phyloP scores from a whole-genome alignment of 768 basidiomycete species.

The Boletales sp. region DNA sequence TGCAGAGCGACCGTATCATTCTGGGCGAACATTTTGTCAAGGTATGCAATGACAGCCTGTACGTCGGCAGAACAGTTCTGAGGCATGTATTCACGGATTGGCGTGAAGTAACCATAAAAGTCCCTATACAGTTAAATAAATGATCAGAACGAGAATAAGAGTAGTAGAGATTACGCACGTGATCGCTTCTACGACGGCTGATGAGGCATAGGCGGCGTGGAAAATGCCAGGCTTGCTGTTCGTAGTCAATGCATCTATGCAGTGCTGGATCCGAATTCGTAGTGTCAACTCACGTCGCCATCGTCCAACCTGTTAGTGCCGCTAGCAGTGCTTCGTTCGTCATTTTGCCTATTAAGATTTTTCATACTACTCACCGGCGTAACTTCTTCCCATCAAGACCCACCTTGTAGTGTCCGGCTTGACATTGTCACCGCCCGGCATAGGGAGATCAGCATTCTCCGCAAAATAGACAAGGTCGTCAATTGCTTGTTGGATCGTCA shows the following conservation, averaged over 20 bases:
- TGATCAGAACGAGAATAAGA: neutral
- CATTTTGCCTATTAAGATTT: neutral
- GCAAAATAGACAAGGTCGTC: conserved; percentile 72
- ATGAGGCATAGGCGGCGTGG: conserved; percentile 42
- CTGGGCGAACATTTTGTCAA: conserved; percentile 54
- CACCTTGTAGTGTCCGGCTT: conserved; percentile 49
- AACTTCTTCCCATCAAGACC: conserved; percentile 42
- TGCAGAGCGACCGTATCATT: conserved; percentile 46
- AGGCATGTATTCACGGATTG: conserved; percentile 65
- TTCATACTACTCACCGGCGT: conserved; percentile 25
- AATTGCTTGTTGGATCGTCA: conserved; percentile 72
- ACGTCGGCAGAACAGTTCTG: conserved; percentile 72
- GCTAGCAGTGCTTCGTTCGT: conserved; percentile 13
- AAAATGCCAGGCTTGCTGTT: conserved; percentile 39
- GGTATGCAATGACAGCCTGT: conserved; percentile 55
- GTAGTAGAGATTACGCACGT: conserved; percentile 19
- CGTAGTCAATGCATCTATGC: neutral
- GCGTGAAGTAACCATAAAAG: conserved; percentile 57
- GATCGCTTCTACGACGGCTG: conserved; percentile 47
- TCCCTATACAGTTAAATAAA: conserved; percentile 9
- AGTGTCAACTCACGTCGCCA: conserved; percentile 52
- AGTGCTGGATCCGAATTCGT: neutral
- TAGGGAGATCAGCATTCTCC: conserved; percentile 60
- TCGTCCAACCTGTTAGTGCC: conserved; percentile 56
- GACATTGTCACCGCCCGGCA: conserved; percentile 60